These are phyloP conservation scores for Entomortierella lignicola DNA, from an alignment of 192 early-diverging fungal genomes.

Conservation along the genomic window DNA sequence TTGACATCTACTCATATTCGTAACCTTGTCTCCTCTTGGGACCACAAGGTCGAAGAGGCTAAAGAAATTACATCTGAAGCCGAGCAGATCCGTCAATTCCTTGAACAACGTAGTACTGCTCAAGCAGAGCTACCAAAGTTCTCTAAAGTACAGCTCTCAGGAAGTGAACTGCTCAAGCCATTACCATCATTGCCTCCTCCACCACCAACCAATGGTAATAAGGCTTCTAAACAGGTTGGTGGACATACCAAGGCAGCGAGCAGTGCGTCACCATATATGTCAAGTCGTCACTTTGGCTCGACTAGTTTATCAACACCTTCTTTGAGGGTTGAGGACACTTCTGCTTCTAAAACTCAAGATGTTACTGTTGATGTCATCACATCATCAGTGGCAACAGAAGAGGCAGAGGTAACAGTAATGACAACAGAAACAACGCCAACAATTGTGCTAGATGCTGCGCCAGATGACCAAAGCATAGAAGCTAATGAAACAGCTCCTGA, in stretches of 20 bases:
- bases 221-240: background rate
- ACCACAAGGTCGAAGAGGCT: conserved; percentile 48
- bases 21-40: conserved; percentile 49
- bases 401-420: conserved; percentile 1
- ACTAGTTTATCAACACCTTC: background rate
- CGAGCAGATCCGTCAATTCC: conserved; percentile 33
- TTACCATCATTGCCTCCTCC: conserved; percentile 43
- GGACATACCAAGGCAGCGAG: conserved; percentile 26
- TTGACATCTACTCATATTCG: conserved; percentile 39
- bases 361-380: background rate
- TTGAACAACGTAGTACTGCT: conserved; percentile 37
- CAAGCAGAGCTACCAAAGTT: conserved; percentile 48
- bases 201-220: conserved; percentile 2
- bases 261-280: conserved; percentile 18
- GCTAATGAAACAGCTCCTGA: background rate
- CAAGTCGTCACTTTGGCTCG: background rate
- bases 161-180: conserved; percentile 35
- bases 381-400: background rate
- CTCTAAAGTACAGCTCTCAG: conserved; percentile 23
- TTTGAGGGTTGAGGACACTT: background rate
- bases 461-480: background rate
- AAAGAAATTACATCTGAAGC: conserved; percentile 34
- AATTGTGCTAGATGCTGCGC: background rate
- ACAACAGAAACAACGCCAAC: background rate
- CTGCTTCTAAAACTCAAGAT: background rate